Conservation (phyloP, 805 yeast species). For the Ogataea philodendri region DNA sequence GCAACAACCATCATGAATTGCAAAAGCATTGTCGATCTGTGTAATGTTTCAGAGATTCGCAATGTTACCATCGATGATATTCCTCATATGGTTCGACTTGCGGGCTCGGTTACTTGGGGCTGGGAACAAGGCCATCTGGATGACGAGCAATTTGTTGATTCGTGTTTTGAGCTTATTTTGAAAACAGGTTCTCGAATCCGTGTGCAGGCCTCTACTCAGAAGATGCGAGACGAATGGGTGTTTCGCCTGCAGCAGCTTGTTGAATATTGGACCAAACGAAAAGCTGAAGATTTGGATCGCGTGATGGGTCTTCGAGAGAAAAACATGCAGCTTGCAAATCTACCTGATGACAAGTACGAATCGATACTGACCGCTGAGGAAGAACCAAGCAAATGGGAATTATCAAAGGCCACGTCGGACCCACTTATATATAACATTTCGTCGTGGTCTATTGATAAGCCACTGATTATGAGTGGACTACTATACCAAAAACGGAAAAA, state of each 20-base stretch:
- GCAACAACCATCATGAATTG: conserved; percentile 54
- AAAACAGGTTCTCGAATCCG: conserved; percentile 44
- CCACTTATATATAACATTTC: conserved; percentile 53
- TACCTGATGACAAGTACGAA: conserved; percentile 53
- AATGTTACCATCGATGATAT: conserved; percentile 31
- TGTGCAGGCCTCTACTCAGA: conserved; percentile 53
- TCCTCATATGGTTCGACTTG: conserved; percentile 28
- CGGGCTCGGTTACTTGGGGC: conserved; percentile 35
- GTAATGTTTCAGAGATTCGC: conserved; percentile 42
- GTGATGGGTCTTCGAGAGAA: conserved; percentile 37
- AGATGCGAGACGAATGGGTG: conserved; percentile 65
- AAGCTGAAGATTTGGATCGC: conserved; percentile 39
- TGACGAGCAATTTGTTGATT: conserved; percentile 36
- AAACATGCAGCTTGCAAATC: conserved; percentile 47
- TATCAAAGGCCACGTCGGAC: conserved; percentile 52
- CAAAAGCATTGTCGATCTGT: conserved; percentile 59
- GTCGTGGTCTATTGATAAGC: conserved; percentile 55
- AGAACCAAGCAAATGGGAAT: conserved; percentile 47
- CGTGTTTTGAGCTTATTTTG: conserved; percentile 53
- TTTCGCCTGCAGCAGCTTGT: conserved; percentile 41
- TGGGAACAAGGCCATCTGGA: conserved; percentile 16
- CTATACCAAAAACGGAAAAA: conserved; percentile 69
- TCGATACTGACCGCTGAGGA: conserved; percentile 44
- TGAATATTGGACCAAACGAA: conserved; percentile 59
- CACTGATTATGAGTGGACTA: conserved; percentile 61